Evolutionary conservation across 495 filamentous ascomycete genomes (phyloP), one percentile per base, ranked within the genome.

Genomic region (Hypomontagnella submonticulosa): DNA sequence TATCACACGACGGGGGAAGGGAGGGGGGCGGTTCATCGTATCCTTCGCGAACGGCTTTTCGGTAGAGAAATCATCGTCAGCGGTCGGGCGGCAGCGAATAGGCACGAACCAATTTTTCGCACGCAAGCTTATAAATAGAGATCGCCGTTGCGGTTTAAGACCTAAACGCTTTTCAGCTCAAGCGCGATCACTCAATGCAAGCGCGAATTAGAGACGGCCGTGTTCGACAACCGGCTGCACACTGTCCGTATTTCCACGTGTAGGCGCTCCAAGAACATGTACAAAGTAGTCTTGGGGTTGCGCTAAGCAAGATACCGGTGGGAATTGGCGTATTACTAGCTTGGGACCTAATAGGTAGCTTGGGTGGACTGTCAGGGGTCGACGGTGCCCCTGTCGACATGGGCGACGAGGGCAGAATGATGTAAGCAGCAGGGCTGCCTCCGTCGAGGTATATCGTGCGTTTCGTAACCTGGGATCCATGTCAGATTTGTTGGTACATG

Each of bases 101-200:
- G n/a, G n/a, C n/a, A 30, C 1, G 16, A 10, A n/a, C n/a, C 10
- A 3, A 40, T 53, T 41, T 42, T 43, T 41, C n/a, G 41, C n/a
- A 46, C n/a, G n/a, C n/a, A n/a, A n/a, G 41, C 27, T 9, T 62
- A 63, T 63, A 57, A 61, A 63, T 63, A 57, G 18, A 63, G 51
- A 57, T 57, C 52, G 32, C 43, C 60, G 46, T 57, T 2, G 15
- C 36, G 37, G 36, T 33, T 27, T 16, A 43, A 63, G 52, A 43
- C 60, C 44, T 57, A 56, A 50, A 27, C 44, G 16, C 52, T 30
- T 63, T 63, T 51, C 52, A 63, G 60, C 52, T 57, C 52, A 49
- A 50, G 52, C 51, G 36, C 44, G 19, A 47, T 63, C 42, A n/a
- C n/a, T n/a, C n/a, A 48, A 62, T 62, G 59, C 59, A 62, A 47